phyloP scores from a whole-genome alignment of 192 early-diverging fungal species.

The Coemansia sp. region DNA sequence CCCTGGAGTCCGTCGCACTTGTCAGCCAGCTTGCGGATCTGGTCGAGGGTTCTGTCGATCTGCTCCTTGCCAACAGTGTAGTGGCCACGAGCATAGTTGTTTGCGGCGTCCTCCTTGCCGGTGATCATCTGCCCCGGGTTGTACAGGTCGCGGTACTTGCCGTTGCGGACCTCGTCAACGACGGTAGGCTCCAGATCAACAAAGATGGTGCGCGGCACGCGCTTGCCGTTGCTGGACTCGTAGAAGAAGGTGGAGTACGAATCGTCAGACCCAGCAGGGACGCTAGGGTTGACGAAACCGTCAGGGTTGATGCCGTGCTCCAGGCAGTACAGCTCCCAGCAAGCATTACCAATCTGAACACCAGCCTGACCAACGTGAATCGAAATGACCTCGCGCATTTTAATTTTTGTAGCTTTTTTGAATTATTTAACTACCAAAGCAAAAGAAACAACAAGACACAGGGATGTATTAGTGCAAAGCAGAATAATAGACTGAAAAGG shows the following conservation, averaged over 20 bases:
- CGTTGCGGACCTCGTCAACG: constrained; percentile 97
- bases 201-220: constrained; percentile 98
- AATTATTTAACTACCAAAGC: constrained; percentile 1
- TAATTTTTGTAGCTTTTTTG: constrained; percentile 11
- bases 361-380: constrained; percentile 89
- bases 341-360: constrained; percentile 99
- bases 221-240: constrained; percentile 98
- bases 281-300: constrained; percentile 58
- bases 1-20: constrained; percentile 98
- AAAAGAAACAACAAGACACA: background rate
- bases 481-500: constrained; percentile 11
- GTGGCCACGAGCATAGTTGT: constrained; percentile 99
- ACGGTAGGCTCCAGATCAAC: constrained; percentile 97
- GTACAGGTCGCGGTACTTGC: constrained; percentile 94
- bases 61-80: constrained; percentile 99
- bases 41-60: constrained; percentile 94
- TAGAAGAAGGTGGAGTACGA: constrained; percentile 99
- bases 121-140: constrained; percentile 98
- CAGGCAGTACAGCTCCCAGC: constrained; percentile 97
- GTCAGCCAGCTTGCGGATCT: constrained; percentile 96
- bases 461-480: constrained; percentile 1
- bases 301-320: constrained; percentile 99
- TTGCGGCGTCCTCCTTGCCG: constrained; percentile 99
- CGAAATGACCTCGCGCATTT: constrained; percentile 78
- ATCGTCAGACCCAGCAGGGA: constrained; percentile 61